Conservation (phyloP, 1,284 basidiomycete species). For the Melampsora larici-populina region DNA sequence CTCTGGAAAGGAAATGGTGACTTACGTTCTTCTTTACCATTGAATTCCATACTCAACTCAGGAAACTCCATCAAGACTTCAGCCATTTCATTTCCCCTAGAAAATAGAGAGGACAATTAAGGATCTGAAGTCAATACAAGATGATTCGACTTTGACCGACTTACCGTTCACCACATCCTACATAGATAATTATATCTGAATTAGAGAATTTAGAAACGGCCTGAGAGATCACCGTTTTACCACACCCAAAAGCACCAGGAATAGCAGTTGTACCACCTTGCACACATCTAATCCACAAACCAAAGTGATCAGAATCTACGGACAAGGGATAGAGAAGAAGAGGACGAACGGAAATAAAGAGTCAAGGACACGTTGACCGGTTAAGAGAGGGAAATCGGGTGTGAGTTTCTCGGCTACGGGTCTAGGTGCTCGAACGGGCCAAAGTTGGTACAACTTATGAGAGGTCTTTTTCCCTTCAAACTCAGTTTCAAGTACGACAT, state of each 20-base stretch:
- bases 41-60: constrained; percentile 82
- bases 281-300: constrained; percentile 65
- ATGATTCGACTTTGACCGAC: constrained; percentile 64
- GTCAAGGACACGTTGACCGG: constrained; percentile 95
- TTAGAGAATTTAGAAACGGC: constrained; percentile 99
- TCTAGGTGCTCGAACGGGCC: constrained; percentile 97
- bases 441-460: constrained; percentile 95
- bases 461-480: constrained; percentile 92
- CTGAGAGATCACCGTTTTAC: constrained; percentile 94
- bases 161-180: constrained; percentile 94
- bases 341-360: constrained; percentile 84
- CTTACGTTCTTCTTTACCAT: constrained; percentile 76
- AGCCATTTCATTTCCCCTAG: constrained; percentile 77
- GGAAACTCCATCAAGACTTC: constrained; percentile 88
- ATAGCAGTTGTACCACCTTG: constrained; percentile 99
- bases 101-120: too few relatives aligned
- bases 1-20: too few relatives aligned
- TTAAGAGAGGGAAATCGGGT: constrained; percentile 85
- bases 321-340: neutral
- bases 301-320: neutral
- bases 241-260: constrained; percentile 97
- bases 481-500: constrained; percentile 93
- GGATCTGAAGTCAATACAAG: too few relatives aligned
- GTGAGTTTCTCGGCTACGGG: constrained; percentile 92
- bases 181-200: constrained; percentile 98